These are phyloP conservation scores for Ceratocystis colombiana DNA, from an alignment of 2,329 filamentous ascomycete genomes.

Conservation along the genomic window DNA sequence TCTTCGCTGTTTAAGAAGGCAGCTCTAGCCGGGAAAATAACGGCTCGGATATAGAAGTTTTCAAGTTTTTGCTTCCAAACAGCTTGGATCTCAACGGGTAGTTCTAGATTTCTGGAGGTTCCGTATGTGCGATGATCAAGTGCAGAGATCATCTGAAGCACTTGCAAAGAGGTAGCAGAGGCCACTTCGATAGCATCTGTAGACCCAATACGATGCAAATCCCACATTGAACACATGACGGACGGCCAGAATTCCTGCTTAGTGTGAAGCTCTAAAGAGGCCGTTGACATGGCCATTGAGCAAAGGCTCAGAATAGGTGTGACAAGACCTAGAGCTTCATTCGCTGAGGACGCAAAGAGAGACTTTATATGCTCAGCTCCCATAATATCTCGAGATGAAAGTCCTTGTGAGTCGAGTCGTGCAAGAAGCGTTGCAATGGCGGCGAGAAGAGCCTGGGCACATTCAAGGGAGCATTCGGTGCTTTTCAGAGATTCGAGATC, in stretches of 20 bases:
- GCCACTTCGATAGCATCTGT: conserved; percentile 43
- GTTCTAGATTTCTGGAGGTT: conserved; percentile 9
- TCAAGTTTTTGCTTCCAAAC: conserved; percentile 41
- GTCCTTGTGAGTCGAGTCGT: conserved; percentile 35
- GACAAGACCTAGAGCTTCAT: conserved; percentile 40
- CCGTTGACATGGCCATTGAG: conserved; percentile 33
- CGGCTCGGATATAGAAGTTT: conserved; percentile 41
- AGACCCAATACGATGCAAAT: conserved; percentile 43
- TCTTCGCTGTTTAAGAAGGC: conserved; percentile 38
- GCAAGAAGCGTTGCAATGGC: conserved; percentile 40
- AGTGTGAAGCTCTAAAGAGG: conserved; percentile 32
- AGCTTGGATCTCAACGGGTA: conserved; percentile 10
- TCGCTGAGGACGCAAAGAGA: conserved; percentile 42
- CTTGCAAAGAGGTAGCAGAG: conserved; percentile 37
- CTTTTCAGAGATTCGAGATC: conserved; percentile 36
- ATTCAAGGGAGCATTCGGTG: conserved; percentile 36
- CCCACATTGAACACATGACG: conserved; percentile 42
- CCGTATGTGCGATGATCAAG: conserved; percentile 21
- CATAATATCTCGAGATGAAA: conserved; percentile 39
- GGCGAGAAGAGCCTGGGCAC: conserved; percentile 41
- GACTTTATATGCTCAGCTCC: conserved; percentile 50
- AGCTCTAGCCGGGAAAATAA: conserved; percentile 44
- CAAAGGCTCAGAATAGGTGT: conserved; percentile 41
- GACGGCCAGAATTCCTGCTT: conserved; percentile 41
- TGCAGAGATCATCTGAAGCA: conserved; percentile 31